Evolutionary conservation across 2,329 filamentous ascomycete species (phyloP).

Genomic region (Ascocoryne sarcoides): DNA sequence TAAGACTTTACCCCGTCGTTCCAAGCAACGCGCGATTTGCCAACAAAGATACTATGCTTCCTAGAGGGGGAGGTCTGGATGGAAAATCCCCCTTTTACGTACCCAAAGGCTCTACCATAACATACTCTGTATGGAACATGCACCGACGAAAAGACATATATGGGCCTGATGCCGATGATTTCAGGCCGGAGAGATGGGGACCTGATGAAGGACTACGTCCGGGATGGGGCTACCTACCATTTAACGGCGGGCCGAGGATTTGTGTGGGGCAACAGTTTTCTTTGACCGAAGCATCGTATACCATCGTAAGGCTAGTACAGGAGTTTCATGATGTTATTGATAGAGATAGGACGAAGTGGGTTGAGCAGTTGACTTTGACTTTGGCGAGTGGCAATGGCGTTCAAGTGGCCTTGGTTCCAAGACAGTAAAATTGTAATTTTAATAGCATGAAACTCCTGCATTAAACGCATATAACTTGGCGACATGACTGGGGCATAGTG

Average conservation of each 20-base stretch:
- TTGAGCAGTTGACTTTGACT: conserved; percentile 17
- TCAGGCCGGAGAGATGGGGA: conserved; percentile 16
- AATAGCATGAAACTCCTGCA: too few relatives aligned
- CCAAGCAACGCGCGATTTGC: conserved; percentile 43
- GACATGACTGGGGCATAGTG: too few relatives aligned
- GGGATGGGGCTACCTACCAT: conserved; percentile 33
- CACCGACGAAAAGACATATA: conserved; percentile 30
- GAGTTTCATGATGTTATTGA: conserved; percentile 27
- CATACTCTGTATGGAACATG: conserved; percentile 24
- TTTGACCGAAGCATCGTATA: conserved; percentile 29
- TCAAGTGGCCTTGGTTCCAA: conserved; percentile 6
- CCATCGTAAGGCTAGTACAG: conserved; percentile 28
- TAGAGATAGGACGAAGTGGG: conserved; percentile 17
- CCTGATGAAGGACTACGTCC: conserved; percentile 29
- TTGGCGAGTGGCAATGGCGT: conserved; percentile 15
- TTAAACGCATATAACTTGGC: too few relatives aligned
- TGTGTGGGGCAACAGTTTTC: conserved; percentile 32
- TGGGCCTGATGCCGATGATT: conserved; percentile 14
- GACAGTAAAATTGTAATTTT: too few relatives aligned
- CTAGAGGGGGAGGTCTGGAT: conserved; percentile 42
- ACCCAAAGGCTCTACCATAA: conserved; percentile 37
- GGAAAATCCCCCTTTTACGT: conserved; percentile 41
- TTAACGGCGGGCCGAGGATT: conserved; percentile 31
- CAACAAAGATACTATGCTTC: conserved; percentile 39
- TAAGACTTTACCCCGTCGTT: conserved; percentile 46